Conservation (phyloP, 108 stramenopile genomes). For the Discostella stelligeroides region DNA sequence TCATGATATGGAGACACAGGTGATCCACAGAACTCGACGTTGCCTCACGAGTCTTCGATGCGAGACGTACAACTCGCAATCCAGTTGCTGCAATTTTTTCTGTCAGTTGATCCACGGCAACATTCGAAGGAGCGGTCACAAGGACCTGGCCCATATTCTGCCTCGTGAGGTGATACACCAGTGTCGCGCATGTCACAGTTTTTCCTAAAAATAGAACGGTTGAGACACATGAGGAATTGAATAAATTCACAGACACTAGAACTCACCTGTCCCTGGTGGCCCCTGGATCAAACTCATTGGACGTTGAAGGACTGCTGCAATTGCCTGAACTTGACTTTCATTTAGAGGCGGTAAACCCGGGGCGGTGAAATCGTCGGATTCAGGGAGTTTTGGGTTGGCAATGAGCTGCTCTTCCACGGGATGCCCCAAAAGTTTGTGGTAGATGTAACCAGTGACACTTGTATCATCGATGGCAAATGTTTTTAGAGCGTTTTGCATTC, state of each 20-base stretch:
- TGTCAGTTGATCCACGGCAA: slow-evolving; percentile 98
- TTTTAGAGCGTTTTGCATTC: slow-evolving; percentile 98
- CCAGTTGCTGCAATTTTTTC: slow-evolving; percentile 97
- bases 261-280: slow-evolving; percentile 78
- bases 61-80: slow-evolving; percentile 93
- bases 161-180: slow-evolving; percentile 96
- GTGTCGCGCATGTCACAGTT: slow-evolving; percentile 95
- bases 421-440: slow-evolving; percentile 96
- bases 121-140: slow-evolving; percentile 97
- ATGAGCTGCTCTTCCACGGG: slow-evolving; percentile 93
- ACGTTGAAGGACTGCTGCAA: slow-evolving; percentile 87
- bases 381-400: slow-evolving; percentile 68
- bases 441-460: slow-evolving; percentile 96
- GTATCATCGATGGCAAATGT: slow-evolving; percentile 98
- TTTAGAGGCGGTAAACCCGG: slow-evolving; percentile 97
- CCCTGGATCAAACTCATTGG: slow-evolving; percentile 97
- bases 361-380: slow-evolving; percentile 70
- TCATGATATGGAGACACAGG: slow-evolving; percentile 92
- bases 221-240: background rate
- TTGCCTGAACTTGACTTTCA: slow-evolving; percentile 94
- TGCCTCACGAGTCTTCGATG: slow-evolving; percentile 94
- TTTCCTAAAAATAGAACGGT: slow-evolving; percentile 77
- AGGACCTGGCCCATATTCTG: slow-evolving; percentile 96
- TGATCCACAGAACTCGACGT: slow-evolving; percentile 86
- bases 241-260: background rate